These are phyloP conservation scores for Bipolaris victoriae DNA, from an alignment of 2,329 filamentous ascomycete genomes.

Conservation along the genomic window DNA sequence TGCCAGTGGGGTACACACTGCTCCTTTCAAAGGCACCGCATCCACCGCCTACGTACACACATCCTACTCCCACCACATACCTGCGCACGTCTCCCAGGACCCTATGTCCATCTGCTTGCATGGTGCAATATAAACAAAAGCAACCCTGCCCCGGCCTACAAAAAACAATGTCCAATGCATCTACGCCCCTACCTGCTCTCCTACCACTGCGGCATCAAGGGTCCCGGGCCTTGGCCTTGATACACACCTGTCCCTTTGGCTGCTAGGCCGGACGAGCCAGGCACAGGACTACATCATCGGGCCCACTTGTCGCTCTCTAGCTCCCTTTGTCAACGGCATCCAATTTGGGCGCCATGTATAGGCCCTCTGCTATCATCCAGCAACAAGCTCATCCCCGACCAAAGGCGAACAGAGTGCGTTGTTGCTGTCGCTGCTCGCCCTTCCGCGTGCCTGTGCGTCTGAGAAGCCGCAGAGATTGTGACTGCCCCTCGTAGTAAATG, in stretches of 20 bases:
- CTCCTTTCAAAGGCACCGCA: neutral
- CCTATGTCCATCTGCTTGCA: too few relatives aligned
- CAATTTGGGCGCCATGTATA: constrained; percentile 1
- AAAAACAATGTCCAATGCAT: too few relatives aligned
- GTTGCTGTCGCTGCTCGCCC: neutral
- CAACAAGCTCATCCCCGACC: neutral
- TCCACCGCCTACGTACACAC: neutral
- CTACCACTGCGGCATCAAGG: constrained; percentile 8
- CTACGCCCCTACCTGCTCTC: too few relatives aligned
- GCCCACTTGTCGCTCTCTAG: constrained; percentile 12
- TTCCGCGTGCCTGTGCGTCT: neutral
- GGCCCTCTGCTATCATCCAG: neutral
- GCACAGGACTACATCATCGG: constrained; percentile 24
- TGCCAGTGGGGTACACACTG: constrained; percentile 14
- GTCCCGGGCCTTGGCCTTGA: constrained; percentile 9
- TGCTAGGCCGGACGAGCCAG: constrained; percentile 11
- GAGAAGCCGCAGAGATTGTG: neutral
- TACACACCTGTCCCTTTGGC: constrained; percentile 13
- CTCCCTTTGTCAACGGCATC: constrained; percentile 10
- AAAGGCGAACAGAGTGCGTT: neutral
- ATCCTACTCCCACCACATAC: neutral
- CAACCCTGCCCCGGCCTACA: too few relatives aligned
- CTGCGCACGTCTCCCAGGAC: too few relatives aligned
- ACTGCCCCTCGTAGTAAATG: neutral
- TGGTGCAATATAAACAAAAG: too few relatives aligned